These are phyloP conservation scores for Thyridium curvatum DNA, from an alignment of 2,329 filamentous ascomycete species.

Conservation along the genomic window DNA sequence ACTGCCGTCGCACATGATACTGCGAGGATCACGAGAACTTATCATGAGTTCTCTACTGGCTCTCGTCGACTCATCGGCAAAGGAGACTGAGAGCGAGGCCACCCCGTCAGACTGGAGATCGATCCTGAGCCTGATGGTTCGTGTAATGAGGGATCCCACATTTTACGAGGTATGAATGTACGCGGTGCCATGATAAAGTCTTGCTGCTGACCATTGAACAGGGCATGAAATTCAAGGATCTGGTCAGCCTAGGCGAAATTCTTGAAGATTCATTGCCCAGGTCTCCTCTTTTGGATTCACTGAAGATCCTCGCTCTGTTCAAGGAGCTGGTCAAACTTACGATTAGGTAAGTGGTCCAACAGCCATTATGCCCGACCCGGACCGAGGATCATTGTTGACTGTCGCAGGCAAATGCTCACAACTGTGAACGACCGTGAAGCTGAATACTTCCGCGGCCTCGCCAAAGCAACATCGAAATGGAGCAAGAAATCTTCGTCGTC, in stretches of 20 bases:
- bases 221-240: constrained; percentile 31
- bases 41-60: constrained; percentile 28
- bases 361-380: too few species aligned
- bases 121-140: constrained; percentile 38
- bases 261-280: constrained; percentile 1
- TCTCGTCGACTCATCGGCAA: constrained; percentile 2
- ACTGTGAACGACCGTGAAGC: constrained; percentile 34
- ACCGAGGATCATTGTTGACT: too few species aligned
- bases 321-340: constrained; percentile 10
- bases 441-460: too few species aligned
- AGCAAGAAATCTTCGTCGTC: too few species aligned
- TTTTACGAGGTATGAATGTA: constrained; percentile 33
- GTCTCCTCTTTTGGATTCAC: too few species aligned
- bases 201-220: constrained; percentile 9
- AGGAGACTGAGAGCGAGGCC: neutral
- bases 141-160: constrained; percentile 43
- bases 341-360: constrained; percentile 12
- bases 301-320: constrained; percentile 4
- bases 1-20: constrained; percentile 30
- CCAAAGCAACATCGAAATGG: too few species aligned
- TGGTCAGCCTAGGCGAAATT: constrained; percentile 21
- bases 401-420: constrained; percentile 38
- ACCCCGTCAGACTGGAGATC: constrained; percentile 20
- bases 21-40: constrained; percentile 34
- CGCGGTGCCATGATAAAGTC: neutral